Evolutionary conservation across 106 monocot species (phyloP).

Genomic region (Allium sativum): DNA sequence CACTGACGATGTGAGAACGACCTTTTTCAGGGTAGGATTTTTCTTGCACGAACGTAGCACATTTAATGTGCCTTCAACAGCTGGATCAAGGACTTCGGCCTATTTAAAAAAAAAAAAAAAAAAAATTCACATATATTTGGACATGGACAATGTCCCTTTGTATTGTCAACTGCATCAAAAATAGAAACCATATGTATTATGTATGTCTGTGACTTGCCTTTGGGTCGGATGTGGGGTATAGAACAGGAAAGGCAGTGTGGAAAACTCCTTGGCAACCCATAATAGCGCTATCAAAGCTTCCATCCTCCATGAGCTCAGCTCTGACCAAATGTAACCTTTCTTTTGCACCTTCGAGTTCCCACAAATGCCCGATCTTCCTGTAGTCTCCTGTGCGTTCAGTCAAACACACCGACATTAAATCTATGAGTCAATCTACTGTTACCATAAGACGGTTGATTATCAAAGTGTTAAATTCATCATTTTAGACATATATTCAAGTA

Average conservation of each 20-base stretch:
- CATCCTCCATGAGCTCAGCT: slow-evolving; percentile 71
- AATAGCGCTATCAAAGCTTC: slow-evolving; percentile 71
- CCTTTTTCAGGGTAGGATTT: slow-evolving; percentile 35
- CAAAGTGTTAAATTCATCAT: no score
- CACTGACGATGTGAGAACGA: slow-evolving; percentile 72
- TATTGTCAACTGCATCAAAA: no score
- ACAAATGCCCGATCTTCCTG: slow-evolving; percentile 54
- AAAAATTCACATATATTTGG: no score
- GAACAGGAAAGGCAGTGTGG: slow-evolving; percentile 75
- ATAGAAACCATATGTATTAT: no score
- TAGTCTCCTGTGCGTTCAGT: slow-evolving; percentile 21
- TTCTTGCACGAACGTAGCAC: slow-evolving; percentile 68
- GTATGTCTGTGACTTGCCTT: slow-evolving; percentile 17
- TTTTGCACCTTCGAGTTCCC: slow-evolving; percentile 65
- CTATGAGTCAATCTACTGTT: no score
- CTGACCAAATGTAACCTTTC: slow-evolving; percentile 64
- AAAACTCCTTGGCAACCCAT: slow-evolving; percentile 81
- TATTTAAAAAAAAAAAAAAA: no score
- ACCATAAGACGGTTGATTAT: no score
- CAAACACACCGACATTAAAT: no score
- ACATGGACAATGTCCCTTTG: no score
- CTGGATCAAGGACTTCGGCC: slow-evolving; percentile 61
- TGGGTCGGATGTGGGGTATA: slow-evolving; percentile 30
- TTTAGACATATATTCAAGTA: no score
- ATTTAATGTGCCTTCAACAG: slow-evolving; percentile 59